A percentile compares a stretch with the other conserved stretches of the same genome.
Evolutionary conservation across 2,329 filamentous ascomycete species (phyloP).

Genomic region (Sclerotinia spermophila): DNA sequence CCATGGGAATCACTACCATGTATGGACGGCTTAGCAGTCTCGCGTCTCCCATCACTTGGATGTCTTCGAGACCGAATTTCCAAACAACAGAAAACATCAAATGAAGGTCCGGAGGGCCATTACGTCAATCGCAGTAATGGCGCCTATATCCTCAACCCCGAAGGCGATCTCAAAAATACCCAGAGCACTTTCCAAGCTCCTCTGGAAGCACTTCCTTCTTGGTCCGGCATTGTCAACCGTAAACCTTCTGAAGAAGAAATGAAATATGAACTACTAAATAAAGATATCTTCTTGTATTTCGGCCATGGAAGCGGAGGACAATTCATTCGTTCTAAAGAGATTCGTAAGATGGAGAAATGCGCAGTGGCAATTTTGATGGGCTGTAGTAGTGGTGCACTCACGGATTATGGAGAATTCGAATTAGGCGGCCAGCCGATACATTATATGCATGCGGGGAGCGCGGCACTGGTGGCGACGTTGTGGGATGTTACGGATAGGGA

Average conservation of each 20-base stretch:
- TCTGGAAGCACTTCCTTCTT: slow-evolving; percentile 62
- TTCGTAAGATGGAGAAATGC: slow-evolving; percentile 74
- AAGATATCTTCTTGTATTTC: slow-evolving; percentile 84
- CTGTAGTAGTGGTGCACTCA: slow-evolving; percentile 80
- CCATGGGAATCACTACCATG: slow-evolving; percentile 96
- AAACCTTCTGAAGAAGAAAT: slow-evolving; percentile 77
- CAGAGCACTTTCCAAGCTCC: slow-evolving; percentile 68
- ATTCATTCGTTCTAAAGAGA: slow-evolving; percentile 81
- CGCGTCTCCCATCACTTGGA: slow-evolving; percentile 80
- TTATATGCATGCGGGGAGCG: slow-evolving; percentile 83
- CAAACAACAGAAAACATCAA: slow-evolving; percentile 25
- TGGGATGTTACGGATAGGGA: slow-evolving; percentile 99
- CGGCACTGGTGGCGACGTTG: slow-evolving; percentile 84
- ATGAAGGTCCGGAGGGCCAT: slow-evolving; percentile 43
- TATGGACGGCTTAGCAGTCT: slow-evolving; percentile 73
- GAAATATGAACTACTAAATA: slow-evolving; percentile 58
- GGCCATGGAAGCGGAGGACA: slow-evolving; percentile 93
- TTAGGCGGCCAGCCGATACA: slow-evolving; percentile 86
- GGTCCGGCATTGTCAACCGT: slow-evolving; percentile 66
- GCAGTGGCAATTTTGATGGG: slow-evolving; percentile 89
- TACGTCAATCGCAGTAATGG: slow-evolving; percentile 54
- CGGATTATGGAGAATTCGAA: slow-evolving; percentile 82
- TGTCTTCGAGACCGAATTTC: slow-evolving; percentile 74
- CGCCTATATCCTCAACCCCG: slow-evolving; percentile 86
- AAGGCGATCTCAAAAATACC: slow-evolving; percentile 76